A percentile compares a stretch with the other conserved stretches of the same genome.
Evolutionary conservation across 139 green algal genomes (phyloP).

Genomic region (Cymbomonas tetramitiformis): DNA sequence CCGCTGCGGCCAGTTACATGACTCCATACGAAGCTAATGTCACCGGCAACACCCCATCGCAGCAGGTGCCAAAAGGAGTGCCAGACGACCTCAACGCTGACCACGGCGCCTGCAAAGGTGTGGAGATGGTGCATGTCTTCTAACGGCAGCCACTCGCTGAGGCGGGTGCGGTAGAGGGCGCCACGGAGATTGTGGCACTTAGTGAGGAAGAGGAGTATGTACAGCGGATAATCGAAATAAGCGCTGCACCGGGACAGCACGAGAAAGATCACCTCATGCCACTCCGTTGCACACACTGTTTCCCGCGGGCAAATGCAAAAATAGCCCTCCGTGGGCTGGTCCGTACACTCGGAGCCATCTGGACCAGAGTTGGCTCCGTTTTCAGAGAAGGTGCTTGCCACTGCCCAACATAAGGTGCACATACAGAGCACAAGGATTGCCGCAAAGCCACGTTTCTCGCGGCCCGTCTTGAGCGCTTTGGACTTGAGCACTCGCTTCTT

Average conservation of each 20-base stretch:
- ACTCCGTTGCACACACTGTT: neutral
- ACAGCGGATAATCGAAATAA: slow-evolving; percentile 13
- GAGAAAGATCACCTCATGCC: slow-evolving; percentile 1
- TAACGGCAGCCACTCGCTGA: neutral
- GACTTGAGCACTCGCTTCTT: too few relatives aligned
- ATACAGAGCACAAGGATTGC: too few relatives aligned
- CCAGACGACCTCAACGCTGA: slow-evolving; percentile 3
- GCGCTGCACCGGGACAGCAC: neutral
- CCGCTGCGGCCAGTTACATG: neutral
- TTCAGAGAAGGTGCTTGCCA: too few relatives aligned
- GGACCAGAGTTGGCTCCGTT: neutral
- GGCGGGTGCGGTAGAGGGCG: neutral
- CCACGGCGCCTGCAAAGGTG: slow-evolving; percentile 1
- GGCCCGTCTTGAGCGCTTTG: too few relatives aligned
- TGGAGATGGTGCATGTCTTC: slow-evolving; percentile 7
- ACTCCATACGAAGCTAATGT: neutral
- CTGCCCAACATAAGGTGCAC: too few relatives aligned
- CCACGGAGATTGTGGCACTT: slow-evolving; percentile 7
- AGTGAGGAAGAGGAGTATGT: slow-evolving; percentile 4
- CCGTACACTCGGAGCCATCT: neutral
- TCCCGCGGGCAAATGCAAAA: slow-evolving; percentile 1
- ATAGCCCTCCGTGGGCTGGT: neutral
- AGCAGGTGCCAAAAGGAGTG: slow-evolving; percentile 2
- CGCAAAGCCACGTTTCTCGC: too few relatives aligned
- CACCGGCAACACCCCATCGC: neutral